Evolutionary conservation across 129 eudicot genomes (phyloP).

Genomic region (Dittrichia graveolens): DNA sequence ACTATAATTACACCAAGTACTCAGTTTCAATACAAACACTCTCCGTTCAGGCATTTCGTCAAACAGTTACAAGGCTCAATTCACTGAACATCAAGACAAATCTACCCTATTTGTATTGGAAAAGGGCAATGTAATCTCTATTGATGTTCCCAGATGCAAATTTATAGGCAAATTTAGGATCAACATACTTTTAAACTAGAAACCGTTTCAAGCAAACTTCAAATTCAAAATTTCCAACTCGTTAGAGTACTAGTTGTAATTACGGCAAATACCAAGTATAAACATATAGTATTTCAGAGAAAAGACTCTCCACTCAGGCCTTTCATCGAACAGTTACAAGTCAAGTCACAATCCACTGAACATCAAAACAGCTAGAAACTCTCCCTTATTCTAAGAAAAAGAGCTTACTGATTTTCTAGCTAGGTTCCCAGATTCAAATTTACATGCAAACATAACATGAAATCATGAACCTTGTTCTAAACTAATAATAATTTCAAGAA

Average conservation of each 20-base stretch:
- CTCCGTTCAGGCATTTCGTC: slow-evolving; percentile 19
- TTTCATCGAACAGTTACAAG: no score
- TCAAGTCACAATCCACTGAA: no score
- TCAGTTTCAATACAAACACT: background rate
- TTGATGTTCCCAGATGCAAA: background rate
- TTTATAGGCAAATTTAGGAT: background rate
- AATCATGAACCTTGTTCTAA: no score
- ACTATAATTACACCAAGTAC: background rate
- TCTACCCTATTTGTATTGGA: background rate
- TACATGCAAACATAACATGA: no score
- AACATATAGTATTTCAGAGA: no score
- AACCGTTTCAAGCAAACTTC: background rate
- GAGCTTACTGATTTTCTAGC: no score
- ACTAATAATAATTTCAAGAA: no score
- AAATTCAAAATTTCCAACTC: background rate
- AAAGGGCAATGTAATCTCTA: background rate
- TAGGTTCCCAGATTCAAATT: no score
- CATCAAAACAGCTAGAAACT: no score
- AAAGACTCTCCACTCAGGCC: no score
- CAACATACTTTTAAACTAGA: background rate
- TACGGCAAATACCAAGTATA: no score
- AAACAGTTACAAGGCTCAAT: background rate
- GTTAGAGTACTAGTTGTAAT: background rate
- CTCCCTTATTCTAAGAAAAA: no score
- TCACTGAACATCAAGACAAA: slow-evolving; percentile 11